Conservation (phyloP, 805 yeast genomes). For the Wickerhamiella vanderwaltii region DNA sequence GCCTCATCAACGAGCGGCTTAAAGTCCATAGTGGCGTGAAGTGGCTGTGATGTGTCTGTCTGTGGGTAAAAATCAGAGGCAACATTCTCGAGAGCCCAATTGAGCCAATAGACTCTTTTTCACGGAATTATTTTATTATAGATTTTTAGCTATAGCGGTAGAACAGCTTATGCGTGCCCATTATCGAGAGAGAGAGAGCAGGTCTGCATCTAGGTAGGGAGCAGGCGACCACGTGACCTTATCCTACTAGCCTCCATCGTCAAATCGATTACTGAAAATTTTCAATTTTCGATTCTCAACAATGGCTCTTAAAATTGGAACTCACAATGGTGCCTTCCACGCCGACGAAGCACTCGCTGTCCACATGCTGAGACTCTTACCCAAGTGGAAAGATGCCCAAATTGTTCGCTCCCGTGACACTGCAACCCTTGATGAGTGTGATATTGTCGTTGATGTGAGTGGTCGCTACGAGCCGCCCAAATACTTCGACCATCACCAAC, state of each 20-base stretch:
- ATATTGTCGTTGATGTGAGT: conserved; percentile 89
- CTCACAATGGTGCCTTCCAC: conserved; percentile 73
- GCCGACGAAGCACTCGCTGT: conserved; percentile 96
- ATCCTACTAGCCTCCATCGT: no score
- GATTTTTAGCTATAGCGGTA: no score
- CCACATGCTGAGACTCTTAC: conserved; percentile 62
- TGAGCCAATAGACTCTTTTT: no score
- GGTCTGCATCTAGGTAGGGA: no score
- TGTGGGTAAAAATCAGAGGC: no score
- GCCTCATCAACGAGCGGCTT: conserved; percentile 37
- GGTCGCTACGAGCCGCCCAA: conserved; percentile 80
- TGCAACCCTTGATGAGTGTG: conserved; percentile 69
- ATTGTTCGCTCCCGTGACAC: conserved; percentile 78
- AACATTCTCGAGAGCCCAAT: no score
- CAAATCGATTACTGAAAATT: no score
- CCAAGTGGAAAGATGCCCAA: conserved; percentile 51
- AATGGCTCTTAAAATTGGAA: conserved; percentile 49
- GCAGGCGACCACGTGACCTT: no score
- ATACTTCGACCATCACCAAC: conserved; percentile 92
- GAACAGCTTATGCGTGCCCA: no score
- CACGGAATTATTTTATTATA: no score
- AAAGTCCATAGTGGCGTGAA: conserved; percentile 34
- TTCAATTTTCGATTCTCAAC: no score
- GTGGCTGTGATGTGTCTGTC: neutral
- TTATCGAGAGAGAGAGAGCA: no score